Conservation (phyloP, 495 filamentous ascomycete genomes). For the Chlorociboria aeruginascens region DNA sequence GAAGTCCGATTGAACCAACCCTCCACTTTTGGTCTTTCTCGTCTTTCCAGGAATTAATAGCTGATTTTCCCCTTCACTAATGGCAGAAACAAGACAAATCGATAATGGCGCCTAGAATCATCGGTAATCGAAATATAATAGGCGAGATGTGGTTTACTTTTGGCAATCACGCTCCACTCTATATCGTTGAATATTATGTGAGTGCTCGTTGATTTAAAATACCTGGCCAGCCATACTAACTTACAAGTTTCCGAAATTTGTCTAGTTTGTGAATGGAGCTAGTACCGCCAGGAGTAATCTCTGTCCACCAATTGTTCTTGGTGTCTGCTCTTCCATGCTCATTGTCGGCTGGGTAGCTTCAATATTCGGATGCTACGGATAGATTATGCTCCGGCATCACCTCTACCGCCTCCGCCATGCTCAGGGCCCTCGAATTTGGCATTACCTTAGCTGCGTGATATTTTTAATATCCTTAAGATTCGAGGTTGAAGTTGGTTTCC, state of each 20-base stretch:
- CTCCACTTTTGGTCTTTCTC: not conserved
- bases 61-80: no score
- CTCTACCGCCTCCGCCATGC: not conserved
- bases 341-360: not conserved
- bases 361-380: not conserved
- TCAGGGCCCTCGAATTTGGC: not conserved
- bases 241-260: not conserved
- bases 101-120: no score
- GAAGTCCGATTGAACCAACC: not conserved
- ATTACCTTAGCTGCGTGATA: not conserved
- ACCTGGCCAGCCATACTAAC: no score
- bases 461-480: not conserved
- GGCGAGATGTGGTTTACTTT: no score
- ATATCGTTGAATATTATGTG: no score
- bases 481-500: no score
- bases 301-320: not conserved
- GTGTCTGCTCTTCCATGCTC: not conserved
- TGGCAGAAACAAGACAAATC: no score
- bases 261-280: not conserved
- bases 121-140: no score
- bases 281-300: not conserved
- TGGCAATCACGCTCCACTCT: no score
- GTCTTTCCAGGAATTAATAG: no score
- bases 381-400: not conserved
- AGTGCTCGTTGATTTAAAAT: no score